Conservation (phyloP, 306 rosid genomes). For the Cajanus cajan region DNA sequence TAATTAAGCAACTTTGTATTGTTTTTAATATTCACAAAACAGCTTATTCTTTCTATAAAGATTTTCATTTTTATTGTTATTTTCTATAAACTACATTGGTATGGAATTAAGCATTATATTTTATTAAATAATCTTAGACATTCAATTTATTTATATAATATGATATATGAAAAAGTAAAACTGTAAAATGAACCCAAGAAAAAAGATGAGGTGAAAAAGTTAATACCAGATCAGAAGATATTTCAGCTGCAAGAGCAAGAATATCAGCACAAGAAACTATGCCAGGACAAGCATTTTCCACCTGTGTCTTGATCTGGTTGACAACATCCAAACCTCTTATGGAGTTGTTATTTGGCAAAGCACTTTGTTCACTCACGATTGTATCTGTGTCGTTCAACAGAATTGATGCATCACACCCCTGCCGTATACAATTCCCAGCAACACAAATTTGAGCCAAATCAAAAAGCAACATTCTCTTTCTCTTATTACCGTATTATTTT, state of each 20-base stretch:
- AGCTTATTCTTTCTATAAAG: no score
- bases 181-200: neutral
- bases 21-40: no score
- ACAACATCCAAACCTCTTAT: constrained; percentile 56
- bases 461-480: neutral
- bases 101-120: no score
- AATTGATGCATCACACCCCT: constrained; percentile 70
- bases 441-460: neutral
- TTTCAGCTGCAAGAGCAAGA: constrained; percentile 52
- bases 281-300: constrained; percentile 50
- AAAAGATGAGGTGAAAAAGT: neutral
- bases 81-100: neutral
- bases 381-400: constrained; percentile 45
- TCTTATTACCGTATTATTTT: no score
- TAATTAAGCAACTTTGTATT: no score
- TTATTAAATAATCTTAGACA: neutral
- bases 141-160: neutral
- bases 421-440: neutral
- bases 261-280: constrained; percentile 62
- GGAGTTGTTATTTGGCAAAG: constrained; percentile 43
- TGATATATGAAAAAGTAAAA: no score
- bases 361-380: constrained; percentile 52
- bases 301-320: constrained; percentile 44
- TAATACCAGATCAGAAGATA: constrained; percentile 42
- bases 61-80: no score